Evolutionary conservation across 805 yeast genomes (phyloP).

Genomic region (Candida rishiriensis): DNA sequence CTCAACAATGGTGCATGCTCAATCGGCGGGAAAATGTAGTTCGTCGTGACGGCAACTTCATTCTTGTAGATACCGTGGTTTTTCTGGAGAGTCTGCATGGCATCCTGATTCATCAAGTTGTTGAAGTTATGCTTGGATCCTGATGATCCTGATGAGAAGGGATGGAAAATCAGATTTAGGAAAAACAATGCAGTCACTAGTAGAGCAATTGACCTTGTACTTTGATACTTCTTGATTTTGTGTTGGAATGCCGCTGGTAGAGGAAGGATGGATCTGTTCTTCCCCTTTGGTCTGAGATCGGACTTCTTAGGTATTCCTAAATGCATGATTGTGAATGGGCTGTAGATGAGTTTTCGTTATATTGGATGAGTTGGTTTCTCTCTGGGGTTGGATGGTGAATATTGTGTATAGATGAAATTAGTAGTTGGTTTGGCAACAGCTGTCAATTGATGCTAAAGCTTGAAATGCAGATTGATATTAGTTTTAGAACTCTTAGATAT

Average conservation of each 20-base stretch:
- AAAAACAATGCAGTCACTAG: slow-evolving; percentile 6
- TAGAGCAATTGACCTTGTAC: slow-evolving; percentile 4
- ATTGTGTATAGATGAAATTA: too few relatives aligned
- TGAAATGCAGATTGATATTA: too few relatives aligned
- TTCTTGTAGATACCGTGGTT: slow-evolving; percentile 41
- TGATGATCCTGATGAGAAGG: slow-evolving; percentile 2
- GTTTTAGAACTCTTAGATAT: too few relatives aligned
- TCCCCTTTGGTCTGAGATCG: slow-evolving; percentile 21
- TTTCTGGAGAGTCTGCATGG: slow-evolving; percentile 16
- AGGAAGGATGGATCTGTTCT: slow-evolving; percentile 15
- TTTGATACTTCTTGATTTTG: slow-evolving; percentile 9
- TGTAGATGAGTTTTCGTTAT: background rate
- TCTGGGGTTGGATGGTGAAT: too few relatives aligned
- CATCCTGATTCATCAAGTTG: slow-evolving; percentile 23
- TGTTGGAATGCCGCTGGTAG: slow-evolving; percentile 15
- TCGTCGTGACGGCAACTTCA: slow-evolving; percentile 45
- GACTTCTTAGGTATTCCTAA: slow-evolving; percentile 24
- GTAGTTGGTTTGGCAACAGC: too few relatives aligned
- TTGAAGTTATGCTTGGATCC: slow-evolving; percentile 9
- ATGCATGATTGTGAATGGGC: slow-evolving; percentile 13
- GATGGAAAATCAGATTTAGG: slow-evolving; percentile 32
- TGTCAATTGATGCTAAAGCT: too few relatives aligned
- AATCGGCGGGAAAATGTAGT: slow-evolving; percentile 67
- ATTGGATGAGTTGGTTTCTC: too few relatives aligned
- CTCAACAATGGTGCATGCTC: slow-evolving; percentile 63